Percentiles rank a stretch among this genome's conserved stretches.
Conservation (phyloP, 2,329 filamentous ascomycete species). For the Truncatella angustata region DNA sequence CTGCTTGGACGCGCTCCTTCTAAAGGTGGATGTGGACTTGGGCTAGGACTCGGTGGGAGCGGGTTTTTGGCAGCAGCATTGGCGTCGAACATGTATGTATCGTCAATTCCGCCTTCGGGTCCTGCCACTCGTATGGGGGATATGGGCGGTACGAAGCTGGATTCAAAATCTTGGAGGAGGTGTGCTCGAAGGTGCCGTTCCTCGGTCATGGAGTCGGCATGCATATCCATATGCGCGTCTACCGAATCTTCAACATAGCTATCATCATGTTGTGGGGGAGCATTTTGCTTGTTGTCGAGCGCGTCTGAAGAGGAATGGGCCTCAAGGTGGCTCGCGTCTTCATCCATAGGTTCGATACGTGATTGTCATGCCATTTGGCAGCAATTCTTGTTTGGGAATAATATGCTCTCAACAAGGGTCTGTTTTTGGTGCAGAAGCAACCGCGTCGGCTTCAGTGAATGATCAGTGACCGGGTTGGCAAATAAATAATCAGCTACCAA, state of each 20-base stretch:
- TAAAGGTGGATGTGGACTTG: neutral
- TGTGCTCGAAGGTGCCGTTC: slow-evolving; percentile 52
- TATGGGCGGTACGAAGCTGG: slow-evolving; percentile 59
- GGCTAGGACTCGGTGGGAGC: neutral
- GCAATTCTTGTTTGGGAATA: neutral
- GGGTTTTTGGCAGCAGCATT: neutral
- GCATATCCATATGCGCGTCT: slow-evolving; percentile 34
- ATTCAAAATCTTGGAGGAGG: slow-evolving; percentile 62
- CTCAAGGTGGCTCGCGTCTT: slow-evolving; percentile 8
- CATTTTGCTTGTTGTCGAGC: slow-evolving; percentile 5
- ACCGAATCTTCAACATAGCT: slow-evolving; percentile 28
- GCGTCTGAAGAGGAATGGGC: neutral
- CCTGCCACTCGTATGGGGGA: slow-evolving; percentile 52
- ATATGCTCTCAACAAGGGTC: neutral
- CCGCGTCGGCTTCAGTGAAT: neutral
- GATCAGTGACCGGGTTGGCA: neutral
- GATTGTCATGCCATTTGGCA: neutral
- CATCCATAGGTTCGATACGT: neutral
- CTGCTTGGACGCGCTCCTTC: neutral
- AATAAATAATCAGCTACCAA: too few relatives aligned
- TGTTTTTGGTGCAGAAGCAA: neutral
- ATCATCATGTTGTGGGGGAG: slow-evolving; percentile 13
- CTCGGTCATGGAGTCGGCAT: slow-evolving; percentile 51
- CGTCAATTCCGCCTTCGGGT: slow-evolving; percentile 48
- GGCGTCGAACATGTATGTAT: slow-evolving; percentile 58